phyloP scores from a whole-genome alignment of 805 yeast genomes.

The Komagataella phaffii region DNA sequence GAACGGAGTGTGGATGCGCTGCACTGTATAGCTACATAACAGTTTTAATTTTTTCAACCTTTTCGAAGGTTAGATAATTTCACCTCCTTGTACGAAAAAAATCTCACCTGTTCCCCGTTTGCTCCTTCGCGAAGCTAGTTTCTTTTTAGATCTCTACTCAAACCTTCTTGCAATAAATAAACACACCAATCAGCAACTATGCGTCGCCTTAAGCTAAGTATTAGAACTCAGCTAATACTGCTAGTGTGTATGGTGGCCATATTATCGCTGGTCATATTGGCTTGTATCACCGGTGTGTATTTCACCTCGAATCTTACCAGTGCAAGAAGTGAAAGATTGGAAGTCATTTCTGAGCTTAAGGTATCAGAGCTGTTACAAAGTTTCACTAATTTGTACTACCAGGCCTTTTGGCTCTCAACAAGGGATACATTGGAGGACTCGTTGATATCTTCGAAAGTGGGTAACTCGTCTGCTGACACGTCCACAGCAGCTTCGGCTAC shows the following conservation, averaged over 20 bases:
- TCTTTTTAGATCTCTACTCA: neutral
- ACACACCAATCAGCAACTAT: conserved; percentile 5
- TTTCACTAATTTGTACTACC: conserved; percentile 49
- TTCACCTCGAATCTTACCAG: conserved; percentile 49
- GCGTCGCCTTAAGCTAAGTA: conserved; percentile 35
- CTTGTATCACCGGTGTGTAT: conserved; percentile 65
- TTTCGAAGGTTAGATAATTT: neutral
- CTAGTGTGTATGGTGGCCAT: conserved; percentile 60
- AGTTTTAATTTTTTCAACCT: neutral
- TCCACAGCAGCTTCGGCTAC: conserved; percentile 32
- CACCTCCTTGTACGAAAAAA: no score
- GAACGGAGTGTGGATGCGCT: neutral
- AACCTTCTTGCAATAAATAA: neutral
- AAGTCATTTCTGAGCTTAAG: conserved; percentile 70
- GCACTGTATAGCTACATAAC: neutral
- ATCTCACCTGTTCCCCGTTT: neutral
- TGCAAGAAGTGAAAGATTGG: conserved; percentile 56
- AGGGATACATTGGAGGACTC: conserved; percentile 50
- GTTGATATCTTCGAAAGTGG: conserved; percentile 52
- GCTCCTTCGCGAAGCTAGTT: neutral
- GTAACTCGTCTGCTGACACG: conserved; percentile 43
- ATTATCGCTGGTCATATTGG: conserved; percentile 56
- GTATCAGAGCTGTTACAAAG: conserved; percentile 68
- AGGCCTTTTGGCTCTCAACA: conserved; percentile 49
- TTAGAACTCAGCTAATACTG: conserved; percentile 62